Evolutionary conservation across 169 alveolate species (phyloP).

Genomic region (Babesia bigemina): DNA sequence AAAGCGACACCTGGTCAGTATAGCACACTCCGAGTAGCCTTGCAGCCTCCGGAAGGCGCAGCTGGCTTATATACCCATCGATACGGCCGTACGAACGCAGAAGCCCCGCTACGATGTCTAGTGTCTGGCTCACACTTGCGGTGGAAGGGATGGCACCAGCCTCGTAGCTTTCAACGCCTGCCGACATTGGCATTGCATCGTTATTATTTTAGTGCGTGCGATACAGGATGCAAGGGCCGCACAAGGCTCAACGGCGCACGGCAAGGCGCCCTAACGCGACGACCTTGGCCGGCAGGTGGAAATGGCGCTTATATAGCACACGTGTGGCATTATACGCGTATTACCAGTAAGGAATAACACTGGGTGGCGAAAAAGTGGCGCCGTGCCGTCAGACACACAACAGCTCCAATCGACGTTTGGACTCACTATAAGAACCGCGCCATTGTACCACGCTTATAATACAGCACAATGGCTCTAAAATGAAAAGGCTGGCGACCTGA

Average conservation of each 20-base stretch:
- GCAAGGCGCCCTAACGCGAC: too few relatives aligned
- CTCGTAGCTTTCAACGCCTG: not conserved
- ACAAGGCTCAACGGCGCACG: too few relatives aligned
- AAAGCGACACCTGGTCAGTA: constrained; percentile 3
- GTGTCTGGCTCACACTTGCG: constrained; percentile 12
- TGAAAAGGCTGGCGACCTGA: too few relatives aligned
- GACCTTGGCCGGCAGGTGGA: not conserved
- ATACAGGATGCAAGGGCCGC: not conserved
- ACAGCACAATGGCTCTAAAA: too few relatives aligned
- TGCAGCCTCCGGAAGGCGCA: constrained; percentile 23
- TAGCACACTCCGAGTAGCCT: constrained; percentile 3
- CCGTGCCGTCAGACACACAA: too few relatives aligned
- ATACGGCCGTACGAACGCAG: constrained; percentile 21
- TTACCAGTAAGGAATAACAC: too few relatives aligned
- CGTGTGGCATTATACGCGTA: not conserved
- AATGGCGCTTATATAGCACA: not conserved
- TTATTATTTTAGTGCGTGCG: not conserved
- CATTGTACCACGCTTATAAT: too few relatives aligned
- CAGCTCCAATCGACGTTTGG: too few relatives aligned
- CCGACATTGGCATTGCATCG: not conserved
- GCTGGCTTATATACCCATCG: constrained; percentile 6
- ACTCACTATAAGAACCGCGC: too few relatives aligned
- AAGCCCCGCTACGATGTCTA: constrained; percentile 30
- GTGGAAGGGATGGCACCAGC: not conserved
- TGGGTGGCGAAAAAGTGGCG: too few relatives aligned